These are phyloP conservation scores for Metschnikowia orientalis DNA, from an alignment of 805 yeast genomes.

Conservation along the genomic window DNA sequence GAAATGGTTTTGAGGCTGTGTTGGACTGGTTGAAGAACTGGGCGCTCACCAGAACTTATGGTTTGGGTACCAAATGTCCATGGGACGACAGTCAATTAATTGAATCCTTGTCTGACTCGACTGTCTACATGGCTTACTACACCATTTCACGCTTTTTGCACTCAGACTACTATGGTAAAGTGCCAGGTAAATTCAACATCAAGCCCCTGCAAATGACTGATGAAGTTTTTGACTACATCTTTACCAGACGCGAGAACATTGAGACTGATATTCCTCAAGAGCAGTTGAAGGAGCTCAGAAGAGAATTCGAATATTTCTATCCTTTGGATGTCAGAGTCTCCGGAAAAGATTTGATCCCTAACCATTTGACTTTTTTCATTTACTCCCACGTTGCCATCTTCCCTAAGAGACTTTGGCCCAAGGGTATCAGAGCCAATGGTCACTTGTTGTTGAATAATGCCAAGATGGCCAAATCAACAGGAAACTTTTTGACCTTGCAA, in stretches of 20 bases:
- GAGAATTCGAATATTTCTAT: slow-evolving; percentile 95
- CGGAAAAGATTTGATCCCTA: slow-evolving; percentile 96
- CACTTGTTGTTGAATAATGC: slow-evolving; percentile 93
- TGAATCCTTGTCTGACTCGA: slow-evolving; percentile 93
- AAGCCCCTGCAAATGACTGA: slow-evolving; percentile 83
- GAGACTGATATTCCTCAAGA: slow-evolving; percentile 57
- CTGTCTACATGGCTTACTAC: slow-evolving; percentile 91
- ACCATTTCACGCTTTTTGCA: slow-evolving; percentile 86
- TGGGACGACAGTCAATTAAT: slow-evolving; percentile 95
- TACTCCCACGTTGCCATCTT: slow-evolving; percentile 90
- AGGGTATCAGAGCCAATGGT: slow-evolving; percentile 91
- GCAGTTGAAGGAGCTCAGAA: slow-evolving; percentile 68
- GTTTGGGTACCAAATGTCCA: slow-evolving; percentile 90
- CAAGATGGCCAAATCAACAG: slow-evolving; percentile 97
- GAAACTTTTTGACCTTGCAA: slow-evolving; percentile 89
- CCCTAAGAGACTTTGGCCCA: slow-evolving; percentile 90
- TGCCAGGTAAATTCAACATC: slow-evolving; percentile 67
- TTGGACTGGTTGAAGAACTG: slow-evolving; percentile 95
- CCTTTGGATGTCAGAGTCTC: slow-evolving; percentile 90
- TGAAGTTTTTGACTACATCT: slow-evolving; percentile 88
- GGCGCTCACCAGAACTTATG: slow-evolving; percentile 97
- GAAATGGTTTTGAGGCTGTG: slow-evolving; percentile 89
- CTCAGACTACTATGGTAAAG: slow-evolving; percentile 77
- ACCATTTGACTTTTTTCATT: slow-evolving; percentile 93
- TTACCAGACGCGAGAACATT: slow-evolving; percentile 62